These are phyloP conservation scores for Hansenula sp. DNA, from an alignment of 1,139 yeast genomes.

Conservation along the genomic window DNA sequence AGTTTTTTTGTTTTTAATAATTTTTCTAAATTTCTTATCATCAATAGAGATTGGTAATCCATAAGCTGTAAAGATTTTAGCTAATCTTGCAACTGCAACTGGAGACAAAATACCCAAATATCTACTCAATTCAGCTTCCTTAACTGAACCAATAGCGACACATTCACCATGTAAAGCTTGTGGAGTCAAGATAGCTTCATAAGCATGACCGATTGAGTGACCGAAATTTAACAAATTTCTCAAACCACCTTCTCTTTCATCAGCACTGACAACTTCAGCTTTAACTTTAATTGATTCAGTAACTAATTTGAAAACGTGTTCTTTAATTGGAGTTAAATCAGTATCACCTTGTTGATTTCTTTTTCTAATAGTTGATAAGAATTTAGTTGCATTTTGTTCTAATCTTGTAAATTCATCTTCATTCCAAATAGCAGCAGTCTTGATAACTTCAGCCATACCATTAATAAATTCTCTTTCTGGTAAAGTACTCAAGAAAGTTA, in stretches of 20 bases:
- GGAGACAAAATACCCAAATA: slow-evolving; percentile 86
- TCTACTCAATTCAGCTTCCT: slow-evolving; percentile 92
- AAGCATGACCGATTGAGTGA: slow-evolving; percentile 97
- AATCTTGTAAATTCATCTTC: slow-evolving; percentile 80
- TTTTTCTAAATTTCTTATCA: slow-evolving; percentile 66
- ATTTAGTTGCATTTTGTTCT: slow-evolving; percentile 67
- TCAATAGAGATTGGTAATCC: slow-evolving; percentile 78
- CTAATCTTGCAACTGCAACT: slow-evolving; percentile 87
- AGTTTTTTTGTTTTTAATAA: slow-evolving; percentile 65
- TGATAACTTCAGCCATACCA: slow-evolving; percentile 98
- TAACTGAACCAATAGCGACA: slow-evolving; percentile 90
- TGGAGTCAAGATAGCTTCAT: slow-evolving; percentile 94
- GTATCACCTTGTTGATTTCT: slow-evolving; percentile 33
- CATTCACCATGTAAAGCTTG: slow-evolving; percentile 97
- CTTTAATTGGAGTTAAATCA: slow-evolving; percentile 55
- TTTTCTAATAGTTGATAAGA: slow-evolving; percentile 53
- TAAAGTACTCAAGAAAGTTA: slow-evolving; percentile 79
- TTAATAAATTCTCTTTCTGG: slow-evolving; percentile 94
- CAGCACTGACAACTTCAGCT: slow-evolving; percentile 90
- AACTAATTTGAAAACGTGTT: slow-evolving; percentile 75
- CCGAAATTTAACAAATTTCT: slow-evolving; percentile 93
- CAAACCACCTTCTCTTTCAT: slow-evolving; percentile 93
- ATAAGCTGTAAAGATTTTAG: slow-evolving; percentile 79
- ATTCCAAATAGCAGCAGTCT: slow-evolving; percentile 98
- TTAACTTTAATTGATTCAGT: slow-evolving; percentile 84